Base-by-base conservation (phyloP, 495 filamentous ascomycete genomes). In the Mytilinidion resinicola region DNA sequence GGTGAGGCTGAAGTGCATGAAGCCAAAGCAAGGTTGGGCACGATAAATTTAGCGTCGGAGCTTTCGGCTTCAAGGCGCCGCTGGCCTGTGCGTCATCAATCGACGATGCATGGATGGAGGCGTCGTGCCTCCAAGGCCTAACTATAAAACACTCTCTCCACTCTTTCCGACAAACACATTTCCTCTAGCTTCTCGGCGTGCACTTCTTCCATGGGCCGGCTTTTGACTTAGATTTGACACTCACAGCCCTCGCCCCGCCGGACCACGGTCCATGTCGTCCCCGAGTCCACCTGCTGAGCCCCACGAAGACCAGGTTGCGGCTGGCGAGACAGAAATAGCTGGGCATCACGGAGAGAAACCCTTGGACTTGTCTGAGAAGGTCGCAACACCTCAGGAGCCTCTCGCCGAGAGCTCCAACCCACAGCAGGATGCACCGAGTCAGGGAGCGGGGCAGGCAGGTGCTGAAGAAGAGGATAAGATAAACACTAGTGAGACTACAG, bases 241-340 rank as follows among this genome's bases (percentile, higher is more conserved):
- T 33, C n/a, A 3, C 30, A 14, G 14, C 38, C 33, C 15, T 30
- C 11, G 20, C 41, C 51, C 53, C 33, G 62, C 59, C 58, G 58
- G 21, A 60, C 48, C 44, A 44, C 62, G 55, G 62, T 41, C 44
- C 36, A 65, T 65, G 62, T 65, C 62, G 61, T 42, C 62, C 21
- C 55, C 55, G 55, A 65, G n/a, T 37, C 48, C 46, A 44, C 30
- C 58, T 61, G 53, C 58, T 41, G 53, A 59, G 58, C 15, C 37
- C 30, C 19, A 65, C 57, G 62, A 57, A 35, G 57, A 33, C 33
- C 61, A 20, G 47, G 36, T 42, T 11, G 51, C 35, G 20, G 44
- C 50, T 21, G 51, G 30, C 20, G 37, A 37, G 33, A 25, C 9
- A 19, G 21, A 49, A 10, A 49, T 25, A 49, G 21, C 21, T 25